Conservation (phyloP, 352 stramenopile species). For the Phytophthora sojae region DNA sequence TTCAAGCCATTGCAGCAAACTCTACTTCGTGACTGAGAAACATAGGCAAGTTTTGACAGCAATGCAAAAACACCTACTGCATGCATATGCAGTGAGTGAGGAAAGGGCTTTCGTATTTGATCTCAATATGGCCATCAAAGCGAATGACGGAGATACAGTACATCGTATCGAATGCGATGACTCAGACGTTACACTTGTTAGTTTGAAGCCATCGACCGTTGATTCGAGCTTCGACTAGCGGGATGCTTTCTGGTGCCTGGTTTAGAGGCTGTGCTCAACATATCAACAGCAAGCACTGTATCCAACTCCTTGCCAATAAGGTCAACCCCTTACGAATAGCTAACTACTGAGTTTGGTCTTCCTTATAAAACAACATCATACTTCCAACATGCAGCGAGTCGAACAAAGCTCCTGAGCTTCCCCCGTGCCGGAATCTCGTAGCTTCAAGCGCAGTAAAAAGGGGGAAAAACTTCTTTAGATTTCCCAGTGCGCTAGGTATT, state of each 20-base stretch:
- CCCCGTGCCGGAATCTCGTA: conserved; percentile 1
- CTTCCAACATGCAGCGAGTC: conserved; percentile 12
- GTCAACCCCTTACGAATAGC: neutral
- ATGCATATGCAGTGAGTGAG: too few species aligned
- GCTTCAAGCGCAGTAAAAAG: conserved; percentile 11
- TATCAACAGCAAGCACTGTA: neutral
- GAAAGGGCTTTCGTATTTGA: too few species aligned
- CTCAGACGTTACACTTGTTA: neutral
- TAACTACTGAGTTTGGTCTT: conserved; percentile 4
- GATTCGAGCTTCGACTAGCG: neutral
- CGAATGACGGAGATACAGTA: neutral
- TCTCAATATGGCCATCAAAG: neutral
- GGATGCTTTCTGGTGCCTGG: neutral
- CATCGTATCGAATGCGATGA: neutral
- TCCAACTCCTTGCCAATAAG: too few species aligned
- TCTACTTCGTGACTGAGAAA: too few species aligned
- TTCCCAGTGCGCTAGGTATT: conserved; percentile 15
- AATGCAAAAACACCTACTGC: too few species aligned
- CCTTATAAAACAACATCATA: conserved; percentile 1
- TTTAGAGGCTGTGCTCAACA: neutral
- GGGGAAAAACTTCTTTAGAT: conserved; percentile 18
- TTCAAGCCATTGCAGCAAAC: neutral
- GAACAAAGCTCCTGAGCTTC: neutral
- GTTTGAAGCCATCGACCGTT: neutral
- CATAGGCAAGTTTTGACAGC: too few species aligned